Conservation (phyloP, 257 asterid species). For the Thymus mandschuricus region DNA sequence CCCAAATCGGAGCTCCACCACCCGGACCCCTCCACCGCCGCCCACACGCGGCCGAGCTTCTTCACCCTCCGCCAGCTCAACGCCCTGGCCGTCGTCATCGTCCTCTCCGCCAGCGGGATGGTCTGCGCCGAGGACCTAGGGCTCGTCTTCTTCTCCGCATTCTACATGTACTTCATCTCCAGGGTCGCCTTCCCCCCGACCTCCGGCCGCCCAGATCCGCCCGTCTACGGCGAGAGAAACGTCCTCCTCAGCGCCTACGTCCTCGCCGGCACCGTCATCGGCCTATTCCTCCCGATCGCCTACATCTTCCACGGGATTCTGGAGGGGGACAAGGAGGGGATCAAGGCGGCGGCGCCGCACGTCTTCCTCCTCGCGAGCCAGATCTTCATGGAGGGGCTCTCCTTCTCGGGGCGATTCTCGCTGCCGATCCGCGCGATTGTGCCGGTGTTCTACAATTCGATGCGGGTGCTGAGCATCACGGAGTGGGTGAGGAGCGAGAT, state of each 20-base stretch:
- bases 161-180: constrained; percentile 65
- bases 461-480: constrained; percentile 66
- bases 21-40: neutral
- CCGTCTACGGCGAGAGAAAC: constrained; percentile 48
- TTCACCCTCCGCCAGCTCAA: constrained; percentile 6
- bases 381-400: constrained; percentile 74
- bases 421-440: constrained; percentile 74
- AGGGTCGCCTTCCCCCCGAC: constrained; percentile 56
- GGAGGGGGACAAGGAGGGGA: constrained; percentile 68
- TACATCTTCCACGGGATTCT: constrained; percentile 64
- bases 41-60: constrained; percentile 1
- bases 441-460: constrained; percentile 75
- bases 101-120: constrained; percentile 63
- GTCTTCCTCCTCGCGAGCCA: constrained; percentile 66
- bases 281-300: constrained; percentile 61
- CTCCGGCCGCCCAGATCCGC: constrained; percentile 33
- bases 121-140: constrained; percentile 47
- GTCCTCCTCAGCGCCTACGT: constrained; percentile 37
- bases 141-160: constrained; percentile 57
- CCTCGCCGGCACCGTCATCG: constrained; percentile 47
- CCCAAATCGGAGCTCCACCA: neutral
- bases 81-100: neutral
- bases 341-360: constrained; percentile 75
- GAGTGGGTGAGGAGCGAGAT: constrained; percentile 76
- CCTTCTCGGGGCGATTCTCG: constrained; percentile 53